A percentile compares a stretch with the other conserved stretches of the same genome.
Evolutionary conservation across 2,329 filamentous ascomycete genomes (phyloP).

Genomic region (Thermochaetoides dissita): DNA sequence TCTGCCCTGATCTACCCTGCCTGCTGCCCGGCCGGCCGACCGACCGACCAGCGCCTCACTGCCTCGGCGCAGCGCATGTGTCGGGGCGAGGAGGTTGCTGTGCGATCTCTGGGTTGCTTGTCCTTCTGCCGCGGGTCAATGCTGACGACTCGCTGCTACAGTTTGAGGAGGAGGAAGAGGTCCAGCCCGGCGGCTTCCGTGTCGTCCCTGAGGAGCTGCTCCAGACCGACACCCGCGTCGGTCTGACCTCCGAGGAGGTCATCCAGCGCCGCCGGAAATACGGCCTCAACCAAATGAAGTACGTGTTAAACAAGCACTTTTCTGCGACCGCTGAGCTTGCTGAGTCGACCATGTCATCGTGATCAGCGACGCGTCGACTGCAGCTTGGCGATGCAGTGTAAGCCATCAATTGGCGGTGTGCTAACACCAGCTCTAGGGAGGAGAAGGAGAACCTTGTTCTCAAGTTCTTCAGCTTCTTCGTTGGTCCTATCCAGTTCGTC

Average conservation of each 20-base stretch:
- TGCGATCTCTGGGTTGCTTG: too few relatives aligned
- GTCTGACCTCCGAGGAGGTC: conserved; percentile 62
- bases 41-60: too few relatives aligned
- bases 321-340: background rate
- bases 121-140: background rate
- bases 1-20: too few relatives aligned
- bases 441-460: conserved; percentile 74
- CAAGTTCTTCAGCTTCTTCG: conserved; percentile 72
- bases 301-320: background rate
- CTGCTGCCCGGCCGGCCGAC: too few relatives aligned
- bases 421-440: conserved; percentile 30
- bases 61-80: too few relatives aligned
- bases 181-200: conserved; percentile 37
- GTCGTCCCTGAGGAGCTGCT: conserved; percentile 54
- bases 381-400: background rate
- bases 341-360: background rate
- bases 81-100: too few relatives aligned
- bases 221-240: conserved; percentile 55
- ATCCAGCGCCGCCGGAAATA: conserved; percentile 50
- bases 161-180: conserved; percentile 38
- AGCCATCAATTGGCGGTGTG: background rate
- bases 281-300: conserved; percentile 71
- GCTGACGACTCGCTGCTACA: conserved; percentile 21
- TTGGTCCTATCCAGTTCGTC: conserved; percentile 84
- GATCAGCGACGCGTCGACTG: background rate